These are phyloP conservation scores for Delonix regia DNA, from an alignment of 306 rosid species.

Conservation along the genomic window DNA sequence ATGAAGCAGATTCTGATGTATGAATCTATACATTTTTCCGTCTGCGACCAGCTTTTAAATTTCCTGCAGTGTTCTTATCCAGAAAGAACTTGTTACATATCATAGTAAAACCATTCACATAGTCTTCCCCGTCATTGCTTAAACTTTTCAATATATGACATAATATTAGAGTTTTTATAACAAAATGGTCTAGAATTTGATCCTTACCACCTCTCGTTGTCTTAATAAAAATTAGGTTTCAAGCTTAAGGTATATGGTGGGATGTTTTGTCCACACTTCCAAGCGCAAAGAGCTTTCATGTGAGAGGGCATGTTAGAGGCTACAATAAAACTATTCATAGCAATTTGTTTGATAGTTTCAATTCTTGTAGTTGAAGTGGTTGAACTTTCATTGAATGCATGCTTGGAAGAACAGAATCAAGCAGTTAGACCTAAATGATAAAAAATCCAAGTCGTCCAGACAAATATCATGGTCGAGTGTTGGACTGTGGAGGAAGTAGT, in stretches of 20 bases:
- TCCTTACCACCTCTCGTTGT: neutral
- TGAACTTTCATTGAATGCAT: conserved; percentile 19
- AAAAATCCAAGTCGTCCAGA: neutral
- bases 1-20: conserved; percentile 41
- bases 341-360: neutral
- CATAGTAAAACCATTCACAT: neutral
- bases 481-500: conserved; percentile 13
- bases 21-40: conserved; percentile 24
- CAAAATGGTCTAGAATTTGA: neutral
- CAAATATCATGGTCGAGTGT: conserved; percentile 1
- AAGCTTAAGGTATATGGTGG: too few species aligned
- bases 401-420: conserved; percentile 7
- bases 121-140: neutral
- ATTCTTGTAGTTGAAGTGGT: neutral
- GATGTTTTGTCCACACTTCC: too few species aligned
- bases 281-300: neutral
- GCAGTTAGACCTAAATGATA: conserved; percentile 23
- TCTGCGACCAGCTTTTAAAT: conserved; percentile 17
- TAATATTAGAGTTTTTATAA: neutral
- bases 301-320: neutral
- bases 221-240: neutral
- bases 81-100: neutral
- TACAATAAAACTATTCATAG: neutral
- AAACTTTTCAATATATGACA: neutral
- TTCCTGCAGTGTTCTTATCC: conserved; percentile 38